Base-by-base conservation (phyloP, 768 basidiomycete species). In the Baorangia bicolor region DNA sequence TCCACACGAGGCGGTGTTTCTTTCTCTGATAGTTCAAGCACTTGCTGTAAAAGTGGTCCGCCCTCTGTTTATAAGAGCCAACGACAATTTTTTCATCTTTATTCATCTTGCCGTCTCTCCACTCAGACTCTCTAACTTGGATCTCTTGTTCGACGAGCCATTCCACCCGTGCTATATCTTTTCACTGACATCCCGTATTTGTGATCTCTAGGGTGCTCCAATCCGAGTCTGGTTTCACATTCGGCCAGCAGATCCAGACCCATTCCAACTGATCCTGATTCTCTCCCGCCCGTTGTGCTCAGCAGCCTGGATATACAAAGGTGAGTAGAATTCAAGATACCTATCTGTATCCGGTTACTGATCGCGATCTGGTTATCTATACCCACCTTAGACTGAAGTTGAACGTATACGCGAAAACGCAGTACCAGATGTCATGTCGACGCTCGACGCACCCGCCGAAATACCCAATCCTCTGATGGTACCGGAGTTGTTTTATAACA, bases 401-500 rank as follows among this genome's bases (percentile, higher is more conserved):
- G 5, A 21, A 30, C 11, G 20, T 34, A 14, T 13, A 40, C 20
- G 21, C n/a, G 39, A 42, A 34, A 12, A 21, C 14, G 3, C 11
- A 27, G n/a, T 3, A 30, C 20, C 23, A 43, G 34, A 9, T 20
- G 21, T 37, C 44, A 51, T 51, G 58, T 41, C 35, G n/a, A 20
- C 25, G 18, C 13, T 33, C 20, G 20, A 41, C 5, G 6, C 28
- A 21, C 8, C 9, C 14, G 27, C 28, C 18, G 11, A 34, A 20
- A 41, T 13, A n/a, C 16, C 5, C 23, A 42, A 27, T 35, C 38
- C 44, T 30, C 21, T 57, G 11, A n/a, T 51, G 27, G 2, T 51
- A 14, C 37, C 55, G n/a, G 63, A 64, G 16, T n/a, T 64, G 18
- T 44, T 55, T 14, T n/a, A 44, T 25, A 11, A 23, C n/a, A 51